Percentiles rank a stretch among this genome's conserved stretches.
Conservation (phyloP, 2,329 filamentous ascomycete species). For the Talaromyces atroroseus region DNA sequence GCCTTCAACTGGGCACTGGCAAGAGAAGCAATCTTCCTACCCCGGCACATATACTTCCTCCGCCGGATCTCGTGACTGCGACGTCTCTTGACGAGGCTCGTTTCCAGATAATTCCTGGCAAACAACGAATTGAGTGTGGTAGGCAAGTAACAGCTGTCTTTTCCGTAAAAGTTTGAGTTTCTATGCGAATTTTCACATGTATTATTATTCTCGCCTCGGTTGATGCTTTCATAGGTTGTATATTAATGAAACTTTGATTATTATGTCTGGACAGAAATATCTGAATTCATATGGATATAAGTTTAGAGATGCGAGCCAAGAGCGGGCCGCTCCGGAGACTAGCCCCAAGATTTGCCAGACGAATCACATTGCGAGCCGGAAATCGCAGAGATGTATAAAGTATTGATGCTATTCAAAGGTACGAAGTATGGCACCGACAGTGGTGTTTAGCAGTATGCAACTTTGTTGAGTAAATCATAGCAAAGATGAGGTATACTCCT, state of each 20-base stretch:
- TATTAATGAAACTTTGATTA: background rate
- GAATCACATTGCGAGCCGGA: too few relatives aligned
- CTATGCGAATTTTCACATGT: background rate
- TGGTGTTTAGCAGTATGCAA: too few relatives aligned
- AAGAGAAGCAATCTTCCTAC: conserved; percentile 73
- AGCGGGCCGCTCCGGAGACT: too few relatives aligned
- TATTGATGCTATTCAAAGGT: too few relatives aligned
- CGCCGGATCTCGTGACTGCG: conserved; percentile 57
- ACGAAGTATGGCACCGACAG: too few relatives aligned
- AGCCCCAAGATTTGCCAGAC: too few relatives aligned
- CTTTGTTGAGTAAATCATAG: too few relatives aligned
- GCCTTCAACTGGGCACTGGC: conserved; percentile 87
- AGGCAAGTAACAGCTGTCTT: conserved; percentile 77
- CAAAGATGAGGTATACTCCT: too few relatives aligned
- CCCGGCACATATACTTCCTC: conserved; percentile 75
- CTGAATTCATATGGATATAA: too few relatives aligned
- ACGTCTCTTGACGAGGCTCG: conserved; percentile 61
- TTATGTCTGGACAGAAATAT: background rate
- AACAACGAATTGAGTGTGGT: conserved; percentile 83
- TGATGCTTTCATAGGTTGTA: background rate
- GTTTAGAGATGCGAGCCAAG: too few relatives aligned
- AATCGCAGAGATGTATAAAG: too few relatives aligned
- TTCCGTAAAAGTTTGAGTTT: conserved; percentile 42
- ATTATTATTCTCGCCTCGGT: background rate
- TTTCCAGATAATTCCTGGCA: conserved; percentile 75